A percentile compares a stretch with the other conserved stretches of the same genome.
Evolutionary conservation across 768 basidiomycete genomes (phyloP).

Genomic region (Mycena rosella): DNA sequence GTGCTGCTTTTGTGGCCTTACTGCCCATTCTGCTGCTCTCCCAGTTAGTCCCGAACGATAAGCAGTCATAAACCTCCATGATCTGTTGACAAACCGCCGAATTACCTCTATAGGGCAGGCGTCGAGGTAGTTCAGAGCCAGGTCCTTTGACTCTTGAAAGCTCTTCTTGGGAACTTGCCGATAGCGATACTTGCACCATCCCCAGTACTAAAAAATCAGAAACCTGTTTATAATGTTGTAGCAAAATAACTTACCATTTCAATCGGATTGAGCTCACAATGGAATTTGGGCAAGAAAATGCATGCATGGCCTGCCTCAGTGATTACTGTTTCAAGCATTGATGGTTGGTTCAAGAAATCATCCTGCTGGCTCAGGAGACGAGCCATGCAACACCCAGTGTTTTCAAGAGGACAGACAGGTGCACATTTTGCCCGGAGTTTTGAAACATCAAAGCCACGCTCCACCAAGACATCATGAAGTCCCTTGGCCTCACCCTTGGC

Average conservation of each 20-base stretch:
- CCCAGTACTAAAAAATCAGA: not conserved
- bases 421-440: conserved; percentile 23
- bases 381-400: conserved; percentile 36
- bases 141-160: not conserved
- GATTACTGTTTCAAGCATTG: conserved; percentile 34
- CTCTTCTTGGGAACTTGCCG: not conserved
- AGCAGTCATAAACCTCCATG: too few relatives aligned
- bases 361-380: conserved; percentile 34
- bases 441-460: conserved; percentile 22
- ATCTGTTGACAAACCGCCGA: not conserved
- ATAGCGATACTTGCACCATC: not conserved
- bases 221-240: too few relatives aligned
- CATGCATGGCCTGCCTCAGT: conserved; percentile 33
- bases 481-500: conserved; percentile 5
- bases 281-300: conserved; percentile 16
- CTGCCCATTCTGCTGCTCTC: not conserved
- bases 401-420: conserved; percentile 9
- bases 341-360: conserved; percentile 37
- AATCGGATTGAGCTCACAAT: conserved; percentile 30
- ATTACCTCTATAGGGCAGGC: not conserved
- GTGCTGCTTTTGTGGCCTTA: too few relatives aligned
- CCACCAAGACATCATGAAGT: conserved; percentile 1
- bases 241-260: too few relatives aligned
- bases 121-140: not conserved
- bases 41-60: too few relatives aligned